Conservation (phyloP, 2,329 filamentous ascomycete species). For the Neonectria punicea region DNA sequence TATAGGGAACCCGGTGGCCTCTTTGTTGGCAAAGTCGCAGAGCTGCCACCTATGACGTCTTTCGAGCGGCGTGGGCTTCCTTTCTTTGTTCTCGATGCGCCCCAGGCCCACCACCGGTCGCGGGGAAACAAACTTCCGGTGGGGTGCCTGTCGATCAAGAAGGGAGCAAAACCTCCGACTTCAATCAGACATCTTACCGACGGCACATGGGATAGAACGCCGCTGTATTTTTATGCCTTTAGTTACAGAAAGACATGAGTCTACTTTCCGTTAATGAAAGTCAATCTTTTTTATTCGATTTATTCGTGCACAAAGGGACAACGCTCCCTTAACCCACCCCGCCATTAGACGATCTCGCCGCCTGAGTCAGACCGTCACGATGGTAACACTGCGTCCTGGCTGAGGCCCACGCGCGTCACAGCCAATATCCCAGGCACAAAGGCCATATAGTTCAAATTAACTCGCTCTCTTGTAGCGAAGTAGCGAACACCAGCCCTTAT, state of each 20-base stretch:
- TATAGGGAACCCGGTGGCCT: constrained; percentile 12
- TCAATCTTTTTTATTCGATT: not conserved
- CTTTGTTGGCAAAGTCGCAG: constrained; percentile 26
- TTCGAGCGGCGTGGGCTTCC: constrained; percentile 24
- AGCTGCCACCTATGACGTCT: constrained; percentile 42
- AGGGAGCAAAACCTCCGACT: constrained; percentile 3
- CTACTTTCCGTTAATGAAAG: too few relatives aligned
- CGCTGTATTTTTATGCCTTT: too few relatives aligned
- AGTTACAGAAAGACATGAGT: not conserved
- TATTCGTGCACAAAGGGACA: not conserved
- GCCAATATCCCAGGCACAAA: not conserved
- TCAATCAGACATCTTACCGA: too few relatives aligned
- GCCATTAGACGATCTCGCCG: not conserved
- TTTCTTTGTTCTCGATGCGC: constrained; percentile 15
- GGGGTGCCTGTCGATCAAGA: constrained; percentile 9
- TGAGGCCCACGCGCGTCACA: not conserved
- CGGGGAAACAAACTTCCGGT: constrained; percentile 34
- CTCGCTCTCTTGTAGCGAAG: constrained; percentile 2
- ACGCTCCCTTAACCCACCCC: too few relatives aligned
- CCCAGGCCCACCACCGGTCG: constrained; percentile 1
- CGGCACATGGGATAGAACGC: too few relatives aligned
- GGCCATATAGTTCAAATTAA: not conserved
- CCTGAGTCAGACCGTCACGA: not conserved
- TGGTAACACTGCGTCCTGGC: not conserved
- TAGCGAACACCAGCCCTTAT: not conserved